Conservation (phyloP, 345 rosid genomes). For the Cochlearia excelsa region DNA sequence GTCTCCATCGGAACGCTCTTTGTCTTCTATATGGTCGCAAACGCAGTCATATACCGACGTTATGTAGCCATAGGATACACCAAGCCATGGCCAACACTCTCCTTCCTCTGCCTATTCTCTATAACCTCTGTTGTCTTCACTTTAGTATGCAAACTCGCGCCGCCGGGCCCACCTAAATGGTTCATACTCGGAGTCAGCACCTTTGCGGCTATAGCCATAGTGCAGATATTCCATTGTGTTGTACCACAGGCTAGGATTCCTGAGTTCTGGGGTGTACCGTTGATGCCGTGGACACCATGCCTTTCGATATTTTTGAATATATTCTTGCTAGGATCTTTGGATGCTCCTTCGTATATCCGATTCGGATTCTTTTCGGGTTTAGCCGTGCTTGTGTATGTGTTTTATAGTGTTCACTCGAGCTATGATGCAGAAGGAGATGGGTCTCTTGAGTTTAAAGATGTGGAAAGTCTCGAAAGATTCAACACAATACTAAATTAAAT, state of each 20-base stretch:
- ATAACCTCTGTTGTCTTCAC: conserved; percentile 59
- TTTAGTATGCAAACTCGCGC: conserved; percentile 55
- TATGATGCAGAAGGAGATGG: conserved; percentile 66
- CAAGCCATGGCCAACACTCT: conserved; percentile 66
- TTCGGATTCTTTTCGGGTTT: conserved; percentile 69
- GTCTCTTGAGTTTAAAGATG: conserved; percentile 45
- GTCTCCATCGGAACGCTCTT: conserved; percentile 87
- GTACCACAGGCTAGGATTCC: conserved; percentile 72
- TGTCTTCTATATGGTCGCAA: conserved; percentile 92
- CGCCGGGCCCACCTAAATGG: conserved; percentile 47
- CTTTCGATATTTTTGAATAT: conserved; percentile 74
- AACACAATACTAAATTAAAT: background rate
- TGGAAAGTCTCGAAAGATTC: conserved; percentile 39
- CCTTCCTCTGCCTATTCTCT: conserved; percentile 60
- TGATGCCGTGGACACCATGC: conserved; percentile 90
- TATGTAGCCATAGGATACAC: conserved; percentile 60
- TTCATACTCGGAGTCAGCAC: conserved; percentile 46
- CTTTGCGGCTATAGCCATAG: conserved; percentile 41
- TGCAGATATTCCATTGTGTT: conserved; percentile 52
- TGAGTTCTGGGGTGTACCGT: conserved; percentile 86
- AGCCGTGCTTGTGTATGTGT: conserved; percentile 58
- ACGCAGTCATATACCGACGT: conserved; percentile 71
- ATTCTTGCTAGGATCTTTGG: conserved; percentile 70
- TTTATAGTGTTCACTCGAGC: conserved; percentile 90
- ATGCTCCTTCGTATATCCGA: conserved; percentile 62